Percentiles rank a stretch among this genome's conserved stretches.
Conservation (phyloP, 352 stramenopile genomes). For the Pythium sp. region DNA sequence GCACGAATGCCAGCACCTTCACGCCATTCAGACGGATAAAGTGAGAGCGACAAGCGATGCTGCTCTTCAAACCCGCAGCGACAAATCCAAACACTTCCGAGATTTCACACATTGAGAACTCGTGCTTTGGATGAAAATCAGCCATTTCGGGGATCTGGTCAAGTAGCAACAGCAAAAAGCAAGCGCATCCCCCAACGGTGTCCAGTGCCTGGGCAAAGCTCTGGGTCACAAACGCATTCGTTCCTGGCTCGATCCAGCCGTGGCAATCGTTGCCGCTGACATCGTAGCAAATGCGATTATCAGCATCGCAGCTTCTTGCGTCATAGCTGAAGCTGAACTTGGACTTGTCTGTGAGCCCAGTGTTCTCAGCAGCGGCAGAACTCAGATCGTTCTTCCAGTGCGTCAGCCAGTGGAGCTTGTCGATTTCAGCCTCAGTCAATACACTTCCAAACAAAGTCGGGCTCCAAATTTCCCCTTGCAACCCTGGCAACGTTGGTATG, state of each 20-base stretch:
- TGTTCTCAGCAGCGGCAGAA: slow-evolving; percentile 61
- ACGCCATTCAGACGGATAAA: slow-evolving; percentile 67
- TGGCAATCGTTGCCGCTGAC: slow-evolving; percentile 75
- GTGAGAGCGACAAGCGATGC: slow-evolving; percentile 64
- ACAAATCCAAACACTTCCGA: slow-evolving; percentile 64
- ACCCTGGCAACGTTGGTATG: slow-evolving; percentile 37
- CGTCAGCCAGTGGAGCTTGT: slow-evolving; percentile 69
- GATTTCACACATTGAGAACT: slow-evolving; percentile 69
- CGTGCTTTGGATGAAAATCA: slow-evolving; percentile 70
- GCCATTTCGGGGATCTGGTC: slow-evolving; percentile 78
- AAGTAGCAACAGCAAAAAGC: slow-evolving; percentile 68
- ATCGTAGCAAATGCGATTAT: slow-evolving; percentile 60
- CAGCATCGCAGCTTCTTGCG: slow-evolving; percentile 58
- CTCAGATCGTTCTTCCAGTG: slow-evolving; percentile 74
- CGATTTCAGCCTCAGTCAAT: slow-evolving; percentile 59
- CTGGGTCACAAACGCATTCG: slow-evolving; percentile 59
- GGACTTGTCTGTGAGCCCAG: slow-evolving; percentile 61
- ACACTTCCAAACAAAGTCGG: slow-evolving; percentile 72
- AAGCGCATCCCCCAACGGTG: slow-evolving; percentile 61
- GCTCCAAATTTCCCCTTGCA: slow-evolving; percentile 75
- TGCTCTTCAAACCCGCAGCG: slow-evolving; percentile 47
- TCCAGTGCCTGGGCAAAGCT: slow-evolving; percentile 64
- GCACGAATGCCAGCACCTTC: slow-evolving; percentile 72
- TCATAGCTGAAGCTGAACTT: slow-evolving; percentile 83
- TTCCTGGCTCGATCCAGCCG: slow-evolving; percentile 66